These are phyloP conservation scores for Amesomyces nigricolor DNA, from an alignment of 2,329 filamentous ascomycete species.

Conservation along the genomic window DNA sequence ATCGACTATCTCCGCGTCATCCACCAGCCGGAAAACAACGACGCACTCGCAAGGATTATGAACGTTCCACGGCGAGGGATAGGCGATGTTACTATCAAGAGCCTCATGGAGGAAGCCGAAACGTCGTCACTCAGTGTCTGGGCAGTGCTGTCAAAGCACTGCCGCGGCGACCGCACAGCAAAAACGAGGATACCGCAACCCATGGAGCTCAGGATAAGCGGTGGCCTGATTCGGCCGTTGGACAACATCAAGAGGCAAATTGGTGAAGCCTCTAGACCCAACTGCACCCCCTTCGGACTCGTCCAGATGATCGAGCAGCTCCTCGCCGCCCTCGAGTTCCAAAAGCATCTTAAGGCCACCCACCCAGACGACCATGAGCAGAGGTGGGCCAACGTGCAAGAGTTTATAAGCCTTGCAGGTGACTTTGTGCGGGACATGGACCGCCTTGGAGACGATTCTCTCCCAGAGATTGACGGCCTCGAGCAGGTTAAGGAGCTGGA, in stretches of 20 bases:
- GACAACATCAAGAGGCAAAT: slow-evolving; percentile 34
- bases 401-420: slow-evolving; percentile 72
- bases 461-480: slow-evolving; percentile 65
- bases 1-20: slow-evolving; percentile 85
- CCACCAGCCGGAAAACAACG: slow-evolving; percentile 78
- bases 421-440: slow-evolving; percentile 55
- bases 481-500: slow-evolving; percentile 61
- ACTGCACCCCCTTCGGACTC: slow-evolving; percentile 33
- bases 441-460: slow-evolving; percentile 45
- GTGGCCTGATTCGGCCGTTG: slow-evolving; percentile 42
- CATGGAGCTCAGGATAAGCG: slow-evolving; percentile 49
- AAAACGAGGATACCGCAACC: slow-evolving; percentile 45
- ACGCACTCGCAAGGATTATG: slow-evolving; percentile 75
- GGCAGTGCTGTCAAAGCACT: slow-evolving; percentile 59
- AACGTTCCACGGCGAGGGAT: slow-evolving; percentile 78
- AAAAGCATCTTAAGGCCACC: slow-evolving; percentile 65
- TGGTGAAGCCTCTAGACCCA: slow-evolving; percentile 25
- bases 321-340: slow-evolving; percentile 62
- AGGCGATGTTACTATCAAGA: slow-evolving; percentile 71
- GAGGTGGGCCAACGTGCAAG: slow-evolving; percentile 83
- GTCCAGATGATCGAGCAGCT: slow-evolving; percentile 47
- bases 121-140: slow-evolving; percentile 64
- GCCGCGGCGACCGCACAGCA: slow-evolving; percentile 42
- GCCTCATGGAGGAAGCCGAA: slow-evolving; percentile 71
- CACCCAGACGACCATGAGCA: slow-evolving; percentile 71